Percentiles rank a stretch among this genome's conserved stretches.
Conservation (phyloP, 2,329 filamentous ascomycete species). For the Trichoderma brevicompactum region DNA sequence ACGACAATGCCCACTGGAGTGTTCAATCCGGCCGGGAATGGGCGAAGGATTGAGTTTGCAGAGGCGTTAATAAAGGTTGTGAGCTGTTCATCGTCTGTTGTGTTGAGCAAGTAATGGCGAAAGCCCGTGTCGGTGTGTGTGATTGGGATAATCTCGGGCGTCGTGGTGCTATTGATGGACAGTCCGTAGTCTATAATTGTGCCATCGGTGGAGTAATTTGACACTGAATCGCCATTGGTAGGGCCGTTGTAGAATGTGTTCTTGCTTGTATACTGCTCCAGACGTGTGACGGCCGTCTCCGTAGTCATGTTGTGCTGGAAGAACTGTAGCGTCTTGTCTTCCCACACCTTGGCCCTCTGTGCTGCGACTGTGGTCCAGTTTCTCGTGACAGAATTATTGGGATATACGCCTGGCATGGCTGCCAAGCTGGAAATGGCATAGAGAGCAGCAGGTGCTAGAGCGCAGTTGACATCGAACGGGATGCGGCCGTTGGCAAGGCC, state of each 20-base stretch:
- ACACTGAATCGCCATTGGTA: conserved; percentile 46
- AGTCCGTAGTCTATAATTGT: conserved; percentile 58
- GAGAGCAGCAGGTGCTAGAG: conserved; percentile 64
- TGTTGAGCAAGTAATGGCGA: conserved; percentile 65
- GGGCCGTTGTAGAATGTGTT: conserved; percentile 51
- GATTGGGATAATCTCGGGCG: conserved; percentile 55
- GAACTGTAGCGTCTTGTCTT: conserved; percentile 62
- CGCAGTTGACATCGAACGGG: conserved; percentile 69
- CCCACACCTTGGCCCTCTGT: conserved; percentile 63
- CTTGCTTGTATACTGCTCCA: conserved; percentile 52
- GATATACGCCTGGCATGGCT: conserved; percentile 52
- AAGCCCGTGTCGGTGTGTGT: conserved; percentile 70
- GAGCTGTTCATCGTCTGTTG: conserved; percentile 60
- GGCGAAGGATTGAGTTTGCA: conserved; percentile 59
- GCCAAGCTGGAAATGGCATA: conserved; percentile 60
- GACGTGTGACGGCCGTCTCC: conserved; percentile 49
- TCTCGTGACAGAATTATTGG: conserved; percentile 42
- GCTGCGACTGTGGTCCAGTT: conserved; percentile 53
- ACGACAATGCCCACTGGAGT: conserved; percentile 62
- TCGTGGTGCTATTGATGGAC: conserved; percentile 57
- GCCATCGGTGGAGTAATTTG: conserved; percentile 42
- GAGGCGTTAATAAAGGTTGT: conserved; percentile 60
- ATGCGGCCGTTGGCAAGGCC: conserved; percentile 65
- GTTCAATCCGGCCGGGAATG: conserved; percentile 63
- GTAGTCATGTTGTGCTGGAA: conserved; percentile 54